Conservation (phyloP, 768 basidiomycete genomes). For the Jaapia argillacea region DNA sequence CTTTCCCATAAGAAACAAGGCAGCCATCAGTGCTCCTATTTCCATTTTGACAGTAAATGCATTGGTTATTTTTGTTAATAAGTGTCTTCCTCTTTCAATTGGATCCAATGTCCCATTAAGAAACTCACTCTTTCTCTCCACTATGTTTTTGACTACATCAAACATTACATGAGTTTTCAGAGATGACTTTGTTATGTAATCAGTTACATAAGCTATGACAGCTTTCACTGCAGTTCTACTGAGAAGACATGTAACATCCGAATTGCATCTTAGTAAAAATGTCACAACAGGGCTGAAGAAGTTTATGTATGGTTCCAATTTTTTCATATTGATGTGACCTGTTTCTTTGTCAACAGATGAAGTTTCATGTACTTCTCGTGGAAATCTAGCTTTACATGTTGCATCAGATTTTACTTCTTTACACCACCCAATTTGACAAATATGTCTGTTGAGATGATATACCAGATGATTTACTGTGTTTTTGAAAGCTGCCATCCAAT, state of each 20-base stretch:
- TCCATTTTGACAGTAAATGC: conserved; percentile 22
- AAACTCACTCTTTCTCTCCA: conserved; percentile 15
- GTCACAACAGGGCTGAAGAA: conserved; percentile 19
- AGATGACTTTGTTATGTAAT: conserved; percentile 31
- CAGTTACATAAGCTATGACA: conserved; percentile 26
- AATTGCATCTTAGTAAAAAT: conserved; percentile 26
- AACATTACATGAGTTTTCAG: conserved; percentile 31
- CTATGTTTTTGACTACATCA: conserved; percentile 16
- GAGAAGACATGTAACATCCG: conserved; percentile 27
- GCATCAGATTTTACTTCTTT: conserved; percentile 18
- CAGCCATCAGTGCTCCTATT: conserved; percentile 27
- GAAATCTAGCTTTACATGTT: conserved; percentile 26
- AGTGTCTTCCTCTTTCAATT: conserved; percentile 14
- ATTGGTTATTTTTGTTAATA: conserved; percentile 29
- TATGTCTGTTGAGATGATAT: too few relatives aligned
- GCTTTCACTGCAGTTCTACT: conserved; percentile 31
- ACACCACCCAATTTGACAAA: too few relatives aligned
- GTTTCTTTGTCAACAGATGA: conserved; percentile 18
- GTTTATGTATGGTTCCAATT: conserved; percentile 26
- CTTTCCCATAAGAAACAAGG: conserved; percentile 22
- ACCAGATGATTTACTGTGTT: too few relatives aligned
- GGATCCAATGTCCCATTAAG: conserved; percentile 2
- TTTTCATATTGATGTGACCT: conserved; percentile 20
- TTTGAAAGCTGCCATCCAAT: too few relatives aligned
- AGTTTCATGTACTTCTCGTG: conserved; percentile 15